A percentile compares a stretch with the other conserved stretches of the same genome.
These are phyloP conservation scores for Schwanniomyces vanrijiae DNA, from an alignment of 805 yeast species.

Conservation along the genomic window DNA sequence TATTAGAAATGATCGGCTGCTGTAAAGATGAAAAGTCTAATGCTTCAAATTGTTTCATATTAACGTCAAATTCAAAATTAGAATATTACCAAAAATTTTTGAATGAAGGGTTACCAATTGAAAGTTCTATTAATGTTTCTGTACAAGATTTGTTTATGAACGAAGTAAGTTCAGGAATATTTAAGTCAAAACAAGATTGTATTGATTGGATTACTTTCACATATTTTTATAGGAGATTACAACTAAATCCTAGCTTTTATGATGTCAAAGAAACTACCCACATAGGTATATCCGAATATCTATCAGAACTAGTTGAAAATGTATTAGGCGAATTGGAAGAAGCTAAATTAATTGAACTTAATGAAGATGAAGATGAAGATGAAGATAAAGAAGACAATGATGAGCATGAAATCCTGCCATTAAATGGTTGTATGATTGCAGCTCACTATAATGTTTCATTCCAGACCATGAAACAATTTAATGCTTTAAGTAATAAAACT, in stretches of 20 bases:
- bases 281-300: slow-evolving; percentile 71
- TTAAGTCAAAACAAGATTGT: slow-evolving; percentile 75
- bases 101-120: slow-evolving; percentile 76
- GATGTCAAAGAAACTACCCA: slow-evolving; percentile 68
- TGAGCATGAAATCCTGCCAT: slow-evolving; percentile 48
- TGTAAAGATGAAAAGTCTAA: slow-evolving; percentile 33
- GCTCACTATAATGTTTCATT: slow-evolving; percentile 69
- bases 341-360: slow-evolving; percentile 62
- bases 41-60: slow-evolving; percentile 45
- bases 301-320: slow-evolving; percentile 81
- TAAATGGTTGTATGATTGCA: slow-evolving; percentile 73
- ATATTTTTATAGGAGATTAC: slow-evolving; percentile 77
- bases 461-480: slow-evolving; percentile 63
- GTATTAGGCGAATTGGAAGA: slow-evolving; percentile 62
- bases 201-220: slow-evolving; percentile 89
- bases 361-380: slow-evolving; percentile 37
- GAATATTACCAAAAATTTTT: slow-evolving; percentile 72
- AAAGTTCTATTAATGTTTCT: slow-evolving; percentile 62
- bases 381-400: slow-evolving; percentile 40
- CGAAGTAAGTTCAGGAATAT: slow-evolving; percentile 68
- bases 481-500: slow-evolving; percentile 53
- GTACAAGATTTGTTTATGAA: slow-evolving; percentile 68
- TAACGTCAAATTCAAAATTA: slow-evolving; percentile 54
- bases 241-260: slow-evolving; percentile 83
- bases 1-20: slow-evolving; percentile 63